phyloP scores from a whole-genome alignment of 352 stramenopile species.

The Ophiocytium majus region DNA sequence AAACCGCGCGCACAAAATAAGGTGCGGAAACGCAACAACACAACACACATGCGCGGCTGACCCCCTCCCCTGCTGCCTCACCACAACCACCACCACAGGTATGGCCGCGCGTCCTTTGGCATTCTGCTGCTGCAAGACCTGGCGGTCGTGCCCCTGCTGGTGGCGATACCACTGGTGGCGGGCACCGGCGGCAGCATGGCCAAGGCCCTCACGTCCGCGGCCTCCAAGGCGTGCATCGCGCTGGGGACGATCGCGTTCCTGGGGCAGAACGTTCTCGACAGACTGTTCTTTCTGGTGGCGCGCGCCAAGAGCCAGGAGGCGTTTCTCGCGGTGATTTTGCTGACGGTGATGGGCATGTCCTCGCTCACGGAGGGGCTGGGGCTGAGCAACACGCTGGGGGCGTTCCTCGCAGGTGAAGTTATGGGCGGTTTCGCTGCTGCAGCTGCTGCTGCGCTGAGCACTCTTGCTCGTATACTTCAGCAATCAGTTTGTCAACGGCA shows the following conservation, averaged over 20 bases:
- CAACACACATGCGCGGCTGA: background rate
- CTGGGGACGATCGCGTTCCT: constrained; percentile 68
- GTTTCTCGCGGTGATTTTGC: constrained; percentile 74
- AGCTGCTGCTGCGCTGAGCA: too few species aligned
- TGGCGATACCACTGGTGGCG: constrained; percentile 73
- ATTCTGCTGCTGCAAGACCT: constrained; percentile 77
- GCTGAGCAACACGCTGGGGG: constrained; percentile 74
- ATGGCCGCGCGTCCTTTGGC: constrained; percentile 74
- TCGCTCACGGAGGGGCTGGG: constrained; percentile 76
- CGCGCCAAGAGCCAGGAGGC: constrained; percentile 72
- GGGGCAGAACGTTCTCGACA: constrained; percentile 70
- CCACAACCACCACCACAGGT: constrained; percentile 33
- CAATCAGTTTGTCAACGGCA: too few species aligned
- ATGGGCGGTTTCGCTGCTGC: too few species aligned
- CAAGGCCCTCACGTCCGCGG: constrained; percentile 64
- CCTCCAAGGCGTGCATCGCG: constrained; percentile 70
- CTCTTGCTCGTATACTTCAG: too few species aligned
- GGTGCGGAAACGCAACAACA: background rate
- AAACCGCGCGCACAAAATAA: background rate
- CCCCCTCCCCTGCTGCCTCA: background rate
- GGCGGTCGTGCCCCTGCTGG: constrained; percentile 74
- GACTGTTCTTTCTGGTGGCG: constrained; percentile 73
- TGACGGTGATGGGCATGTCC: constrained; percentile 75
- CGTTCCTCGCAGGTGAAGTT: constrained; percentile 76
- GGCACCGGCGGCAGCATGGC: constrained; percentile 63